phyloP scores from a whole-genome alignment of 1,284 basidiomycete genomes.

The Pseudozyma thailandica region DNA sequence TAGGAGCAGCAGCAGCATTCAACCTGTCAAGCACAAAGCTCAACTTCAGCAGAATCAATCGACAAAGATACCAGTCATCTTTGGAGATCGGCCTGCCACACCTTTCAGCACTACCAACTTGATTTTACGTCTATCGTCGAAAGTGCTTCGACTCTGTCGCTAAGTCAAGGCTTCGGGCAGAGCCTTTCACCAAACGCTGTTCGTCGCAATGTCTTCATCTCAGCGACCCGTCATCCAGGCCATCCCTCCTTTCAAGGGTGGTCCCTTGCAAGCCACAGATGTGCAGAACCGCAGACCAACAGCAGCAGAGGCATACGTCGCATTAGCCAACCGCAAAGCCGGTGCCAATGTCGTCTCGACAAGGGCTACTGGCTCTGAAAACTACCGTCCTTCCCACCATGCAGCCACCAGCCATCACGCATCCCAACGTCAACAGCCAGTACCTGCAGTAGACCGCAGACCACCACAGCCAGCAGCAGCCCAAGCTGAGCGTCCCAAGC shows the following conservation, averaged over 20 bases:
- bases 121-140: slow-evolving; percentile 1
- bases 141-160: neutral
- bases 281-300: slow-evolving; percentile 43
- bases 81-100: neutral
- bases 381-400: slow-evolving; percentile 32
- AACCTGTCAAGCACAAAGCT: neutral
- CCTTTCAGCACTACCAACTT: neutral
- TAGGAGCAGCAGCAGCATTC: neutral
- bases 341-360: slow-evolving; percentile 42
- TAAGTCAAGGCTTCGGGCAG: slow-evolving; percentile 23
- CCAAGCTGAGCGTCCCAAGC: slow-evolving; percentile 36
- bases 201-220: slow-evolving; percentile 35
- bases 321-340: slow-evolving; percentile 40
- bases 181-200: slow-evolving; percentile 5
- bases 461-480: slow-evolving; percentile 25
- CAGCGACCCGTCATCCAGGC: slow-evolving; percentile 37
- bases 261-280: slow-evolving; percentile 37
- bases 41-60: neutral
- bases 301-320: slow-evolving; percentile 42
- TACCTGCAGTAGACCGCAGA: slow-evolving; percentile 35
- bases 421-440: slow-evolving; percentile 35
- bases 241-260: slow-evolving; percentile 55
- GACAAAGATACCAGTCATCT: neutral
- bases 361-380: slow-evolving; percentile 35
- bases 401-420: slow-evolving; percentile 37